Base-by-base conservation (phyloP, 345 rosid species). In the Nasturtium officinale region DNA sequence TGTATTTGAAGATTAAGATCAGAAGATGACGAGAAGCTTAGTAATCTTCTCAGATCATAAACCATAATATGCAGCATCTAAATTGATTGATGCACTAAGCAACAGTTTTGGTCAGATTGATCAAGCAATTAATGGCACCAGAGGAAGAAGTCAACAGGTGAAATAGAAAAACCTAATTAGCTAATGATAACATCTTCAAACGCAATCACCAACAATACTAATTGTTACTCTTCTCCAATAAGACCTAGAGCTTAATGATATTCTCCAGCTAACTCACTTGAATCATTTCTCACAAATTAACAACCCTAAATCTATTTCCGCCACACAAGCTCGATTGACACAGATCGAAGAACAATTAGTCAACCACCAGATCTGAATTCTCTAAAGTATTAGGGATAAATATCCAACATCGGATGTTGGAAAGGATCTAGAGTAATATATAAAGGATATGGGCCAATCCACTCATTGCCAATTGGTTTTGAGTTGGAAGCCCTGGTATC, bases 321-420 rank as follows among this genome's bases (percentile, higher is more conserved):
- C 33, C 6, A 1, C 37, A 47, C 29, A 11, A 46, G 16, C 46
- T 11, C 33, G 45, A 45, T 45, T 45, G 26, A 45, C 12, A n/a
- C 13, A 18, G 25, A 61, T 69, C 71, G 59, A 33, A 26, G 52
- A 69, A 62, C 60, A 55, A 63, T 38, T 7, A 52, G 33, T 62
- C 53, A 62, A 55, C n/a, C 30, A 61, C 43, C 43, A 54, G 58
- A 69, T 69, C 65, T 18, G 51, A 62, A 6, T 30, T 13, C 51
- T 29, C 60, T 21, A 26, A 23, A n/a, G n/a, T n/a, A n/a, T n/a
- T n/a, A n/a, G n/a, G n/a, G n/a, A n/a, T n/a, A n/a, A n/a, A n/a
- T n/a, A n/a, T n/a, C n/a, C n/a, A n/a, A n/a, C n/a, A n/a, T n/a
- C n/a, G n/a, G n/a, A n/a, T n/a, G n/a, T n/a, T n/a, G n/a, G n/a